Base-by-base conservation (phyloP, 306 rosid species). In the Pterocarpus santalinus region DNA sequence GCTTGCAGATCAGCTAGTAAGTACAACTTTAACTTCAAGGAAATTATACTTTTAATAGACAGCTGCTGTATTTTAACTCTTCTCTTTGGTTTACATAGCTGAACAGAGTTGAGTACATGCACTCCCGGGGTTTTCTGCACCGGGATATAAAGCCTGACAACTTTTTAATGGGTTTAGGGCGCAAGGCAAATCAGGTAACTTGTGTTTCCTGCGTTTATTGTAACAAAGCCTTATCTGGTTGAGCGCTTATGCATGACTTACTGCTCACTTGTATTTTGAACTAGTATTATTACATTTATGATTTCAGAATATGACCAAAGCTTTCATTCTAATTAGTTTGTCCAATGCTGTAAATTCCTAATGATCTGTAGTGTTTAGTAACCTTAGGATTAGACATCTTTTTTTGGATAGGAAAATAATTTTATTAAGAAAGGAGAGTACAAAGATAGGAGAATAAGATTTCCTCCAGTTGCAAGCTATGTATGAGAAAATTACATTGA, bases 81-180 rank as follows among this genome's bases (percentile, higher is more conserved):
- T 70, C 28, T 63, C 62, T 72, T 82, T 61, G 78, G 58, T 68
- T 70, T 80, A 10, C 78, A 55, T 83, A 95, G 99, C 81, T 95
- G 80, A 93, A 90, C 83, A 89, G 99, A 90, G 99, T 93, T 66
- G 99, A 95, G 91, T 95, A 93, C 90, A 89, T 95, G 98, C 99
- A 95, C 77, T 90, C 94, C 58, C 93, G 94, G 65, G 98, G 99
- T 41, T 95, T 95, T 85, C 97, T 95, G 86, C 99, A 95, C 69
- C 99, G 99, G 32, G 99, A 95, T 85, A 95, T 95, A 84, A 95
- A 95, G 93, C 99, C 99, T 53, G 99, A 95, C 83, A 95, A 95
- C 92, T 95, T 93, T 84, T 90, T 95, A 81, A 95, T 95, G 99
- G 99, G 99, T 78, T 85, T 95, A 64, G 99, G 99, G 61, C 98